Percentiles rank a stretch among this genome's conserved stretches.
These are phyloP conservation scores for Saccharum spontaneum DNA, from an alignment of 176 grass and related monocot genomes.

Conservation along the genomic window DNA sequence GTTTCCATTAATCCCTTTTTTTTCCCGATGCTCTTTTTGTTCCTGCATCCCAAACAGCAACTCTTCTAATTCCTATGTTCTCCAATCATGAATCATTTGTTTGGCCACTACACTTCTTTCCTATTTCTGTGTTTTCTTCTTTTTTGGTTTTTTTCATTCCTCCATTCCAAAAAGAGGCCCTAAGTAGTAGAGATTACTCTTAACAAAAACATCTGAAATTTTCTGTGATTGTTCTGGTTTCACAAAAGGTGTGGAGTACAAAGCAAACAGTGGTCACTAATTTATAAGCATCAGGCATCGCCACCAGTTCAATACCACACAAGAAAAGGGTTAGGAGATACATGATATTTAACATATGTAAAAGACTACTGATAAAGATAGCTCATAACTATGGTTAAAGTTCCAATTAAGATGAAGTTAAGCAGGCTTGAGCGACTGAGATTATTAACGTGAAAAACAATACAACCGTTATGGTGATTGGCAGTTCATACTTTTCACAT, in stretches of 20 bases:
- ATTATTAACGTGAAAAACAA: background rate
- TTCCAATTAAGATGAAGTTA: background rate
- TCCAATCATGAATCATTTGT: background rate
- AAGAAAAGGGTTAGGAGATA: background rate
- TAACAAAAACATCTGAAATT: background rate
- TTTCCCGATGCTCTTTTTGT: background rate
- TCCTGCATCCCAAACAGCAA: background rate
- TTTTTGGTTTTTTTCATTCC: background rate
- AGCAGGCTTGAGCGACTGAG: background rate
- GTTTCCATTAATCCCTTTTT: background rate
- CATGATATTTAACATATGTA: background rate
- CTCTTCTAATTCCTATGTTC: background rate
- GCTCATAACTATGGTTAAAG: background rate
- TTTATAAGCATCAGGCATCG: background rate
- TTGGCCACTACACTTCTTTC: background rate
- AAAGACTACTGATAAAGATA: background rate
- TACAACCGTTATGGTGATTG: background rate
- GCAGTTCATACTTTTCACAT: background rate
- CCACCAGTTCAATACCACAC: background rate
- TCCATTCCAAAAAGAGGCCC: background rate
- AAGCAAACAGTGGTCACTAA: background rate
- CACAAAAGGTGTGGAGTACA: background rate
- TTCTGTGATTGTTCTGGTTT: background rate
- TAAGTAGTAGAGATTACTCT: background rate
- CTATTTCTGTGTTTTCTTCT: background rate